Percentiles rank a stretch among this genome's conserved stretches.
phyloP scores from a whole-genome alignment of 2,329 filamentous ascomycete genomes.

The Beauveria pseudobassiana region DNA sequence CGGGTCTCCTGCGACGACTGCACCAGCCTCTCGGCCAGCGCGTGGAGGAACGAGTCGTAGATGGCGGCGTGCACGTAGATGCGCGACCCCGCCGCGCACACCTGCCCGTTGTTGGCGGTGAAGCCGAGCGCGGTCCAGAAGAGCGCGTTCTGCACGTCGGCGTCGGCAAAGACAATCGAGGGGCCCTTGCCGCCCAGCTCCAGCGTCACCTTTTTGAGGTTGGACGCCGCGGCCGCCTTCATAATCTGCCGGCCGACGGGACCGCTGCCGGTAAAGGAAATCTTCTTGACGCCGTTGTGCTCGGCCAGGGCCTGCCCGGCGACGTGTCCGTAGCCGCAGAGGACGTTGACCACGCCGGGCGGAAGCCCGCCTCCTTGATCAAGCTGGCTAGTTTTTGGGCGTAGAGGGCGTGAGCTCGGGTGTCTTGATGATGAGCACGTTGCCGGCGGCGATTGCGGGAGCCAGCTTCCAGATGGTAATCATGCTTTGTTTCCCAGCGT shows the following conservation, averaged over 20 bases:
- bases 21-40: constrained; percentile 49
- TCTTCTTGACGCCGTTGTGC: constrained; percentile 60
- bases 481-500: neutral
- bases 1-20: constrained; percentile 28
- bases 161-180: constrained; percentile 51
- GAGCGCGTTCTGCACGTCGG: constrained; percentile 33
- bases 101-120: constrained; percentile 46
- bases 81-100: constrained; percentile 52
- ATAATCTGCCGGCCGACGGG: constrained; percentile 60
- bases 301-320: constrained; percentile 59
- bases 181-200: constrained; percentile 56
- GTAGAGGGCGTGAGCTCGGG: constrained; percentile 56
- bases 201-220: constrained; percentile 50
- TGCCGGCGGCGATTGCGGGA: constrained; percentile 55
- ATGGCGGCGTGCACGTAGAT: constrained; percentile 50
- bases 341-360: constrained; percentile 63
- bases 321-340: constrained; percentile 56
- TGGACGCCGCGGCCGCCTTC: constrained; percentile 52
- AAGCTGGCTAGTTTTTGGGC: constrained; percentile 55
- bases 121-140: constrained; percentile 17
- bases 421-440: constrained; percentile 53
- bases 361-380: constrained; percentile 64
- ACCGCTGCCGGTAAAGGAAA: constrained; percentile 68
- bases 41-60: constrained; percentile 51
- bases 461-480: constrained; percentile 61